These are phyloP conservation scores for Neospora caninum DNA, from an alignment of 169 alveolate genomes.

Conservation along the genomic window DNA sequence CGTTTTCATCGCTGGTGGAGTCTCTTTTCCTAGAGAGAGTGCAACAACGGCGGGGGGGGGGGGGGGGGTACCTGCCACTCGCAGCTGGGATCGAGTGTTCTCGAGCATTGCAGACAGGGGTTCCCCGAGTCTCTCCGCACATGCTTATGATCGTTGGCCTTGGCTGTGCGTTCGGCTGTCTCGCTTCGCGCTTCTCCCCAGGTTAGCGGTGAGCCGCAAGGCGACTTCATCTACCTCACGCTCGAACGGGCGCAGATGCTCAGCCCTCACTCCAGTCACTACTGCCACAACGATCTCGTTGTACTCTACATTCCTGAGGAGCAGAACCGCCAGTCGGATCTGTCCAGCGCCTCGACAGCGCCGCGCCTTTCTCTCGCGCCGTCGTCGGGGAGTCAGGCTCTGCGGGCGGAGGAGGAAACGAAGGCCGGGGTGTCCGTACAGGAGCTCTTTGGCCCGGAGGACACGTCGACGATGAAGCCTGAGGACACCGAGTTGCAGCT, in stretches of 20 bases:
- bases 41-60: no score
- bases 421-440: neutral
- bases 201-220: neutral
- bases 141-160: no score
- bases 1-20: no score
- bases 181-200: neutral
- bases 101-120: no score
- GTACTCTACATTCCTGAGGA: conserved; percentile 40
- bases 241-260: neutral
- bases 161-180: neutral
- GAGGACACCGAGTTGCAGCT: neutral
- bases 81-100: no score
- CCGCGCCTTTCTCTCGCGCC: no score
- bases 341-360: no score
- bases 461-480: neutral
- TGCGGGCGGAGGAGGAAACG: neutral
- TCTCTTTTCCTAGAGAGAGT: no score
- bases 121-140: no score
- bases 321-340: neutral
- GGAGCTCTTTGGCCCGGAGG: neutral
- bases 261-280: neutral
- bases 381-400: neutral
- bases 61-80: no score
- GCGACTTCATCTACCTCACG: neutral
- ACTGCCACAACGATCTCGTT: conserved; percentile 59